Evolutionary conservation across 192 early-diverging fungal genomes (phyloP), one percentile per base, ranked within the genome.

Genomic region (Coemansia sp.): DNA sequence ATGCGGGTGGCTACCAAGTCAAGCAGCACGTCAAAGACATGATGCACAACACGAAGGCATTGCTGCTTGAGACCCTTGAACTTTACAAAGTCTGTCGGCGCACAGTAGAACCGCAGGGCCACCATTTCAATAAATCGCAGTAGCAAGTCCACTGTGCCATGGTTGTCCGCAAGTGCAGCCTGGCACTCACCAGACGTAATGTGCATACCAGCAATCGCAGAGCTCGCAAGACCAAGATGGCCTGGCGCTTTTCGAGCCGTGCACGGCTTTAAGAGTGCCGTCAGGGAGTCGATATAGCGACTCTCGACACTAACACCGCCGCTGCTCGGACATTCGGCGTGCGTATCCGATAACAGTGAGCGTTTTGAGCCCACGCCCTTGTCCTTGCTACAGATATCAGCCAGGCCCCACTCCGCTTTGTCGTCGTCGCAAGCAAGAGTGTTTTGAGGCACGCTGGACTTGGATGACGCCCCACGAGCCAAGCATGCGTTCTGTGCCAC

Each of bases 141-240:
- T 17, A 79, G 52, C 60, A 73, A 21, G n/a, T 79, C 76, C 17
- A 79, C 36, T 4, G 43, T 37, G 46, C 63, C 64, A 6, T 24
- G 4, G 18, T 79, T 78, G 15, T 18, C 71, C 4, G 22, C 39
- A 18, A 72, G 26, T 1, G 57, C 10, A 44, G 19, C 35, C 12
- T 36, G 36, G 32, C 67, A 79, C 29, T 64, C 56, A 35, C 9
- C 19, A 15, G 34, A 19, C 6, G 39, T 29, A 18, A 53, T 35
- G 27, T 3, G 18, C n/a, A 19, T 26, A 32, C 4, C 17, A 8
- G 17, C 7, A 2, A 15, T 32, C 52, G 15, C 33, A 34, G 8
- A 1, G n/a, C 15, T 11, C 8, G 9, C 17, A 34, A 2, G 29
- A 34, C n/a, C 52, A 12, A 26, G 52, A 7, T 53, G 33, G 14